Conservation (phyloP, 176 grass and related monocot species). For the Calamus simplicifolius region DNA sequence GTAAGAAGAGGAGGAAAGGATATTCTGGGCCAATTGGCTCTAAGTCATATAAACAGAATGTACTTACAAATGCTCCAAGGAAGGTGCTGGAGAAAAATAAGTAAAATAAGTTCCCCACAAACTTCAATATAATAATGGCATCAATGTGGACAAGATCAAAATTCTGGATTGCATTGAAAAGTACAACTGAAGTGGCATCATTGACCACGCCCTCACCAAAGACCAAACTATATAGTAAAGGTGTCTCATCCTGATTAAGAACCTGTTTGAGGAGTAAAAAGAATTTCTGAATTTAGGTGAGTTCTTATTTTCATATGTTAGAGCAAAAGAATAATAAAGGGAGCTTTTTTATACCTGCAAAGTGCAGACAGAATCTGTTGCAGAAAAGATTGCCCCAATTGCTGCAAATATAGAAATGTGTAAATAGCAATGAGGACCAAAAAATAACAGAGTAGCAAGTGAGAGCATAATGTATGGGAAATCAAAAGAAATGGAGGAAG, state of each 20-base stretch:
- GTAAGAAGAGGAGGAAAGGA: not conserved
- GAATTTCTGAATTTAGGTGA: too few species aligned
- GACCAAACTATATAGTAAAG: constrained; percentile 82
- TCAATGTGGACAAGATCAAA: constrained; percentile 73
- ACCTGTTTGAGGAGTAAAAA: constrained; percentile 45
- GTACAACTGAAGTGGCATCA: constrained; percentile 89
- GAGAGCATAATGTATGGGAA: not conserved
- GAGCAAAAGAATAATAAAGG: not conserved
- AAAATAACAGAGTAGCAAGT: constrained; percentile 7
- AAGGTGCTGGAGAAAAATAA: constrained; percentile 84
- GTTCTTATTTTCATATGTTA: not conserved
- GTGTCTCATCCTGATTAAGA: constrained; percentile 95
- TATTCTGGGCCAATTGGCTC: not conserved
- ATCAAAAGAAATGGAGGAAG: constrained; percentile 1
- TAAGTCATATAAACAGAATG: too few species aligned
- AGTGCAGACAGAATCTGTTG: constrained; percentile 98
- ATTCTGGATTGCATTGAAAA: constrained; percentile 94
- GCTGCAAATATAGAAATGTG: constrained; percentile 36
- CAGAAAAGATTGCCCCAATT: constrained; percentile 98
- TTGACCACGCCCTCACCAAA: constrained; percentile 99
- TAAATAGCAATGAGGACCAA: constrained; percentile 23
- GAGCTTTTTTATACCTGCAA: constrained; percentile 54
- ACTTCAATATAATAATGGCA: constrained; percentile 39
- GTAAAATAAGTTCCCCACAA: constrained; percentile 64
- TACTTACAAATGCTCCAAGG: constrained; percentile 87